Percentiles rank a stretch among this genome's conserved stretches.
Conservation (phyloP, 805 yeast genomes). For the Candida khao-thaluensis region DNA sequence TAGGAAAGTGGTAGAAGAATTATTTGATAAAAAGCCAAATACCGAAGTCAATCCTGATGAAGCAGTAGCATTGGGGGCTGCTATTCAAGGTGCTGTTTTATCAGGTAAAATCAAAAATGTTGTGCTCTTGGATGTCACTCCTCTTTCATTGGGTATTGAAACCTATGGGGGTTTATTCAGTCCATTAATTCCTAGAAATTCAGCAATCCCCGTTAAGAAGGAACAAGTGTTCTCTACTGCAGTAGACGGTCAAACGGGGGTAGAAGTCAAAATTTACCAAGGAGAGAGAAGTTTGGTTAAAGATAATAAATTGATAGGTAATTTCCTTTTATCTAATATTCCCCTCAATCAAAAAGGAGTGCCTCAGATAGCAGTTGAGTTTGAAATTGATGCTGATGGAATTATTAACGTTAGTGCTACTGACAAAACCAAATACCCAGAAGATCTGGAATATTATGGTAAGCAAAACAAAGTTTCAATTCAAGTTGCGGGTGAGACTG, state of each 20-base stretch:
- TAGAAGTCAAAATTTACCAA: conserved; percentile 73
- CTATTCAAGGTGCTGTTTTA: conserved; percentile 83
- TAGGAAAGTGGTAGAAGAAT: conserved; percentile 55
- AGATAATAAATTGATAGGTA: conserved; percentile 75
- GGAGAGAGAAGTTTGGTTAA: conserved; percentile 79
- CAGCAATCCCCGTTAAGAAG: conserved; percentile 73
- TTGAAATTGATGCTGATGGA: conserved; percentile 82
- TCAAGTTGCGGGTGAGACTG: conserved; percentile 68
- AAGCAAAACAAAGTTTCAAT: conserved; percentile 57
- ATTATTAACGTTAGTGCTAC: conserved; percentile 56
- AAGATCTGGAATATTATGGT: conserved; percentile 35
- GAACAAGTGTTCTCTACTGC: conserved; percentile 78
- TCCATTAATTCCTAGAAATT: conserved; percentile 73
- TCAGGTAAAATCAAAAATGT: conserved; percentile 83
- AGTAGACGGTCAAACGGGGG: conserved; percentile 83
- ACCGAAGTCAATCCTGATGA: conserved; percentile 85
- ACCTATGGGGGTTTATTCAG: conserved; percentile 83
- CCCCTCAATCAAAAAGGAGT: conserved; percentile 78
- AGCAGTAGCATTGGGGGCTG: conserved; percentile 90
- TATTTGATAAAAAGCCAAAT: conserved; percentile 65
- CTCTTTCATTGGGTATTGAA: conserved; percentile 79
- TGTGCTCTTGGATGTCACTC: conserved; percentile 76
- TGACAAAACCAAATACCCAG: conserved; percentile 48
- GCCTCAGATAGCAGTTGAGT: conserved; percentile 75
- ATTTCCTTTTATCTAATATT: conserved; percentile 67